Evolutionary conservation across 441 rosid genomes (phyloP).

Genomic region (Jatropha multifida): DNA sequence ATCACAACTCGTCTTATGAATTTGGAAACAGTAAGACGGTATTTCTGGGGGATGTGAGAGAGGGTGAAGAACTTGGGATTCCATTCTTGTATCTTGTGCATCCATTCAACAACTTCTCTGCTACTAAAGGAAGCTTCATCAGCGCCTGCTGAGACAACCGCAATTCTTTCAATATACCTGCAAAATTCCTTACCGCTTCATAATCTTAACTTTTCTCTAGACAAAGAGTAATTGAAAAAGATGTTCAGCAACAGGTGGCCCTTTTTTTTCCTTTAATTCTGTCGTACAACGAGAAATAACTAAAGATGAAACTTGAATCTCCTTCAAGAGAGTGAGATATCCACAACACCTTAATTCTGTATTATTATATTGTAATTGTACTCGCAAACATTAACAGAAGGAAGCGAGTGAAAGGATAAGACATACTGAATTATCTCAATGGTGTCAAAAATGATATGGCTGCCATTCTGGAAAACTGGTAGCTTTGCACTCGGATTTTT

Average conservation of each 20-base stretch:
- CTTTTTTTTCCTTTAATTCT: not conserved
- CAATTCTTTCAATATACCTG: slow-evolving; percentile 83
- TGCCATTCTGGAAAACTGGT: slow-evolving; percentile 82
- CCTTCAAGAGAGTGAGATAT: no score
- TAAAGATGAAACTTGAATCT: not conserved
- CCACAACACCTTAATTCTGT: not conserved
- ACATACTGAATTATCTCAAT: slow-evolving; percentile 83
- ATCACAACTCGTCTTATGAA: slow-evolving; percentile 76
- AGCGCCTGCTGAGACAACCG: slow-evolving; percentile 58
- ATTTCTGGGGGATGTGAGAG: slow-evolving; percentile 58
- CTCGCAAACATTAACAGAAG: not conserved
- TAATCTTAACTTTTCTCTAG: not conserved
- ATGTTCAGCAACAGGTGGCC: not conserved
- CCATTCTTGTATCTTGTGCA: slow-evolving; percentile 81
- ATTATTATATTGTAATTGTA: not conserved
- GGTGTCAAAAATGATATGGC: slow-evolving; percentile 67
- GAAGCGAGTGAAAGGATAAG: slow-evolving; percentile 13
- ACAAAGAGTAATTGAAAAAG: not conserved
- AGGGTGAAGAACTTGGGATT: slow-evolving; percentile 76
- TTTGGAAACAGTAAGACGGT: slow-evolving; percentile 58
- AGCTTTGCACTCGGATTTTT: slow-evolving; percentile 67
- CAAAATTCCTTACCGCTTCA: slow-evolving; percentile 22
- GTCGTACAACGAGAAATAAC: no score
- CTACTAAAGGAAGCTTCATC: slow-evolving; percentile 46
- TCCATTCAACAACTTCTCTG: slow-evolving; percentile 65